These are phyloP conservation scores for Cyberlindnera samutprakarnensis DNA, from an alignment of 805 yeast species.

Conservation along the genomic window DNA sequence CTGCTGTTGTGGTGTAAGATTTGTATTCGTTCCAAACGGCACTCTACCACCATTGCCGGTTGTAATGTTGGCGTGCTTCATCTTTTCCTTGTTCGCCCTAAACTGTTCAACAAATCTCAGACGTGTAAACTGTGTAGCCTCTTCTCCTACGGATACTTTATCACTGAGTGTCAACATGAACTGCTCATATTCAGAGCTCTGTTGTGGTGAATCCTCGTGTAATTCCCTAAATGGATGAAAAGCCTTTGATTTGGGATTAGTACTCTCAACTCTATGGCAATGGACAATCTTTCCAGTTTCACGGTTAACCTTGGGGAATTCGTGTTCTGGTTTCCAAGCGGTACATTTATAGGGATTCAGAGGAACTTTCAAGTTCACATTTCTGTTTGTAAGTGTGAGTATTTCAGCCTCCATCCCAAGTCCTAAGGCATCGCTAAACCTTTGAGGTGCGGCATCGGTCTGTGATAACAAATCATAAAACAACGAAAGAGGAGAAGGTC, in stretches of 20 bases:
- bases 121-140: constrained; percentile 67
- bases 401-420: constrained; percentile 86
- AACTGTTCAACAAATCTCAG: constrained; percentile 84
- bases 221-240: constrained; percentile 39
- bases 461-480: constrained; percentile 83
- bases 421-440: constrained; percentile 74
- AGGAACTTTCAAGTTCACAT: constrained; percentile 67
- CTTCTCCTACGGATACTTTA: constrained; percentile 26
- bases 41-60: constrained; percentile 8
- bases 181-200: constrained; percentile 82
- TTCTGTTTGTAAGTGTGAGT: constrained; percentile 68
- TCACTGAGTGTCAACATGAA: constrained; percentile 70
- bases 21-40: constrained; percentile 12
- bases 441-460: constrained; percentile 60
- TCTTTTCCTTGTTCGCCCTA: constrained; percentile 56
- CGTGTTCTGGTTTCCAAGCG: constrained; percentile 39
- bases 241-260: constrained; percentile 29
- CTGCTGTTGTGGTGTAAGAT: constrained; percentile 21
- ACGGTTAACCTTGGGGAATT: constrained; percentile 32
- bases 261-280: constrained; percentile 33
- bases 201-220: constrained; percentile 66
- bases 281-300: constrained; percentile 25
- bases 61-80: constrained; percentile 31
- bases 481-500: constrained; percentile 73
- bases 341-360: constrained; percentile 52